Evolutionary conservation across 106 monocot species (phyloP).

Genomic region (Hemerocallis citrina): DNA sequence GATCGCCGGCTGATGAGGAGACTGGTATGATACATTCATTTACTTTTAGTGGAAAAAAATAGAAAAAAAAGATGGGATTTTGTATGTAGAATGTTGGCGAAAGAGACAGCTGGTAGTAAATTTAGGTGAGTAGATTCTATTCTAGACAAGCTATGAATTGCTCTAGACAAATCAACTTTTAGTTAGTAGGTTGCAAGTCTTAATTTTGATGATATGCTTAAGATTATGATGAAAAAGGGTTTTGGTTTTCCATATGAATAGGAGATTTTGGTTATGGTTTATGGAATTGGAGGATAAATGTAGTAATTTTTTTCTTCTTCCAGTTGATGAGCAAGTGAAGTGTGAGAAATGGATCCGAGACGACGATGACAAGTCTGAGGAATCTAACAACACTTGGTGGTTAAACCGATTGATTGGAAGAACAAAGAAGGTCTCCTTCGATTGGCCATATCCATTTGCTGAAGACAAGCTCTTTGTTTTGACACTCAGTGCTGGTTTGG

Average conservation of each 20-base stretch:
- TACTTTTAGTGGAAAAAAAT: too few species aligned
- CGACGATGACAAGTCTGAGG: conserved; percentile 54
- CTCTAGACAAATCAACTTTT: conserved; percentile 4
- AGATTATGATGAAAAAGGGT: too few species aligned
- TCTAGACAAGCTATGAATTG: too few species aligned
- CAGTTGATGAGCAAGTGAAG: conserved; percentile 80
- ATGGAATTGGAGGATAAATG: too few species aligned
- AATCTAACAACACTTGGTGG: conserved; percentile 86
- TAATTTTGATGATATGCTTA: conserved; percentile 5
- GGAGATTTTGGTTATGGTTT: background rate
- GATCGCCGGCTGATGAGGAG: conserved; percentile 82
- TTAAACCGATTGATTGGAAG: conserved; percentile 82
- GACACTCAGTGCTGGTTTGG: conserved; percentile 83
- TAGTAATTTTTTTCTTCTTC: background rate
- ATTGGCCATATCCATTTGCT: conserved; percentile 96
- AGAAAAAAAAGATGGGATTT: too few species aligned
- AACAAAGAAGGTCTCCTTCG: conserved; percentile 75
- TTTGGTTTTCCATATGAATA: background rate
- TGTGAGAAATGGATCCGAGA: conserved; percentile 98
- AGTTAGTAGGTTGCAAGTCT: background rate
- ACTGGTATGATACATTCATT: conserved; percentile 39
- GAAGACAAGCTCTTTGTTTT: conserved; percentile 84
- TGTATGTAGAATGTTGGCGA: too few species aligned
- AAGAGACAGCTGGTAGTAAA: too few species aligned
- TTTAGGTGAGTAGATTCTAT: too few species aligned